phyloP scores from a whole-genome alignment of 805 yeast genomes.

The Starmera dryadoides region DNA sequence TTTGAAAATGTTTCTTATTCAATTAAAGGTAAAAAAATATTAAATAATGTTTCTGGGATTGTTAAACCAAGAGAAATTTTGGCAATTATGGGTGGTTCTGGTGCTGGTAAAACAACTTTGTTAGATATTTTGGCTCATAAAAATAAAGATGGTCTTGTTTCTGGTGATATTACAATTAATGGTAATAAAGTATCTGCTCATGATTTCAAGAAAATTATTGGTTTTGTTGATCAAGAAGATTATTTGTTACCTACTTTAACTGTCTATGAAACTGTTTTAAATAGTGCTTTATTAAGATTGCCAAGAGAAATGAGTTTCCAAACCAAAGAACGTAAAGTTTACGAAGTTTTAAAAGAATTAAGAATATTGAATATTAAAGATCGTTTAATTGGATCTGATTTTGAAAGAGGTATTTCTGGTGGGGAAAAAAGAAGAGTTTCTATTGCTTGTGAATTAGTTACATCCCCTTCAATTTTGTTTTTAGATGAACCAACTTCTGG shows the following conservation, averaged over 20 bases:
- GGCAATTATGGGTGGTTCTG: conserved; percentile 98
- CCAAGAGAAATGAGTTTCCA: conserved; percentile 73
- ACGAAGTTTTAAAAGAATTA: conserved; percentile 79
- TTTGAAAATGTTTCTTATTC: conserved; percentile 67
- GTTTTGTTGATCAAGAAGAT: conserved; percentile 96
- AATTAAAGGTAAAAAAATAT: conserved; percentile 44
- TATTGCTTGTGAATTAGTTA: conserved; percentile 88
- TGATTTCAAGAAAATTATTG: conserved; percentile 62
- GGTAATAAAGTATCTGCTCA: conserved; percentile 41
- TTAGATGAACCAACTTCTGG: conserved; percentile 96
- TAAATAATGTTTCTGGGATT: conserved; percentile 62
- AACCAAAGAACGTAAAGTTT: conserved; percentile 71
- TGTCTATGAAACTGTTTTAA: conserved; percentile 90
- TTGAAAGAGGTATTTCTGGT: conserved; percentile 87
- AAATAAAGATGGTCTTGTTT: conserved; percentile 63
- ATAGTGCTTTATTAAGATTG: conserved; percentile 81
- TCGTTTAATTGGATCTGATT: conserved; percentile 80
- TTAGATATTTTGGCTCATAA: conserved; percentile 88
- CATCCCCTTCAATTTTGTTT: conserved; percentile 77
- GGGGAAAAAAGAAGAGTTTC: conserved; percentile 91
- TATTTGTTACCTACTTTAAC: conserved; percentile 86
- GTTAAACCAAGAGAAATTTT: conserved; percentile 83
- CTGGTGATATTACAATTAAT: conserved; percentile 70
- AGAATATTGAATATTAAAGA: conserved; percentile 81
- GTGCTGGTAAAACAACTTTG: conserved; percentile 95